Evolutionary conservation across 306 rosid genomes (phyloP).

Genomic region (Arachis hypogaea): DNA sequence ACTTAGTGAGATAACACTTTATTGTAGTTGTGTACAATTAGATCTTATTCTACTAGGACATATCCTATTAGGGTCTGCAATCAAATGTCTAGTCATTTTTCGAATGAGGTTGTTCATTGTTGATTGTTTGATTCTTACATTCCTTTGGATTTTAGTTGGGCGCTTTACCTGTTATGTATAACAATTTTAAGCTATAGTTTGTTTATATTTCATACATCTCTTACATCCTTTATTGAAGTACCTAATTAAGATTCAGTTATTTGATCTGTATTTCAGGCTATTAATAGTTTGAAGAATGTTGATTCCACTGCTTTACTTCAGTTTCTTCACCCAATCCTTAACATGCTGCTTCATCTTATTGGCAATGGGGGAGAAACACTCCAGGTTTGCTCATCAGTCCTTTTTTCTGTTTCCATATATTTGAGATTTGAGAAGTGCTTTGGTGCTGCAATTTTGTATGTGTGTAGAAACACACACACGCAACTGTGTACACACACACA

Average conservation of each 20-base stretch:
- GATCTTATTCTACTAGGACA: too few species aligned
- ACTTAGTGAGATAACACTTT: neutral
- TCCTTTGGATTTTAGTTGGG: neutral
- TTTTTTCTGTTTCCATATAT: slow-evolving; percentile 7
- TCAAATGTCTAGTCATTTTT: slow-evolving; percentile 8
- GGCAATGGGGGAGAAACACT: slow-evolving; percentile 99
- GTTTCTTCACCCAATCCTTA: slow-evolving; percentile 96
- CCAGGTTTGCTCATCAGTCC: slow-evolving; percentile 66
- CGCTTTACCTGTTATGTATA: slow-evolving; percentile 1
- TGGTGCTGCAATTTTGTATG: slow-evolving; percentile 3
- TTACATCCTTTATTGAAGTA: slow-evolving; percentile 6
- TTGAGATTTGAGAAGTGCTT: neutral
- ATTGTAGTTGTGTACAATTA: too few species aligned
- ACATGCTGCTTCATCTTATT: slow-evolving; percentile 98
- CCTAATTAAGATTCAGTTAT: slow-evolving; percentile 37
- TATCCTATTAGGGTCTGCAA: neutral
- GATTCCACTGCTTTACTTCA: slow-evolving; percentile 99
- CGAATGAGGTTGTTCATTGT: slow-evolving; percentile 17
- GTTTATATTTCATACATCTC: neutral
- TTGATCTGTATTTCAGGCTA: slow-evolving; percentile 73
- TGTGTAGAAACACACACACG: too few species aligned
- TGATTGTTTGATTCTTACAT: slow-evolving; percentile 27
- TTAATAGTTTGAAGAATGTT: slow-evolving; percentile 97
- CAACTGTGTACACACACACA: too few species aligned
- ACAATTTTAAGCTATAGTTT: slow-evolving; percentile 20